Evolutionary conservation across 139 green algal genomes (phyloP), one percentile per base, ranked within the genome.

Genomic region (Chlorella sp.): DNA sequence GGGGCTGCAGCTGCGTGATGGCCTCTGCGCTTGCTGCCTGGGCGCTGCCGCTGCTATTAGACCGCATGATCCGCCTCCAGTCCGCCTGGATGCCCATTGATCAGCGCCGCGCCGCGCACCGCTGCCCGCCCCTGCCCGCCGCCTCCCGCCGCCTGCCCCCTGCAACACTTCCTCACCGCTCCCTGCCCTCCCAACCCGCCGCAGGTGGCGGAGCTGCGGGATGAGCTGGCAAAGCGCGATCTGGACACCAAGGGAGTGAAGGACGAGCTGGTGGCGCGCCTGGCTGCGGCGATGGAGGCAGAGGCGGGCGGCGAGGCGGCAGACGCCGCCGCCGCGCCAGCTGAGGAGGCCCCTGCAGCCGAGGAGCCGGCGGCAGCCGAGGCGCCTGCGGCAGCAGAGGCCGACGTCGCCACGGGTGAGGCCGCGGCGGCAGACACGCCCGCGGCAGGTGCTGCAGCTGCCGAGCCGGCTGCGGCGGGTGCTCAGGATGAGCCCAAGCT

Each of bases 221-320:
- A 90, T 4, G 76, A 87, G 82, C 87, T 90, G 30, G 47, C 74
- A 21, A 81, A 60, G 36, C 67, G 76, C 0, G 68, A 41, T 3
- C 82, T 90, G 23, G 87, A 90, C 25, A 88, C 76, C 11, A 90
- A 90, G 73, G 87, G 87, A 25, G 83, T 90, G 23, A 90, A 90
- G 36, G 87, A 90, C n/a, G 87, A 90, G 13, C 69, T 90, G 44
- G 78, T 90, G 12, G 23, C 39, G 15, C 75, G 87, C 28, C 70
- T 90, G 20, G 74, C 74, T 47, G 82, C 30, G 39, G 82, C 83
- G 26, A 55, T 86, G 63, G 65, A 63, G n/a, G 64, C 51, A 16
- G 72, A 85, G 30, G 86, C 38, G 6, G 79, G 23, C 28, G 78
- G 21, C 3, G 80, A 79, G 9, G 81, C 30, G 44, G 34, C 65